These are phyloP conservation scores for Phlebopus sp. DNA, from an alignment of 1,284 basidiomycete genomes.

Conservation along the genomic window DNA sequence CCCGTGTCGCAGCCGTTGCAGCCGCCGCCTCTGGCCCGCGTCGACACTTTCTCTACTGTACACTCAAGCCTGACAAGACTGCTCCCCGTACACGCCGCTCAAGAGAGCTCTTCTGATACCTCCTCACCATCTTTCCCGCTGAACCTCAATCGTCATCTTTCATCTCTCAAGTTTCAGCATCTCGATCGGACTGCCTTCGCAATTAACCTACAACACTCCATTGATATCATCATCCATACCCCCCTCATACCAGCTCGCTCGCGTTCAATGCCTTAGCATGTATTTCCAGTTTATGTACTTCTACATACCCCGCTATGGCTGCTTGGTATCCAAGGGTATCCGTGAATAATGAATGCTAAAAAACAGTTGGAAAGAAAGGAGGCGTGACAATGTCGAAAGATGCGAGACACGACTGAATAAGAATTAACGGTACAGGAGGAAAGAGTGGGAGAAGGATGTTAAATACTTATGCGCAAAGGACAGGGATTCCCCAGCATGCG, in stretches of 20 bases:
- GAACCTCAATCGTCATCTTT: neutral
- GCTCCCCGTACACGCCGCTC: conserved; percentile 36
- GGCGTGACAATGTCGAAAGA: neutral
- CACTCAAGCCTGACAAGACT: conserved; percentile 54
- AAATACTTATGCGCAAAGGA: neutral
- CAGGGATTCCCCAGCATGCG: neutral
- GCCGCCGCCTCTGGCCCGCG: conserved; percentile 64
- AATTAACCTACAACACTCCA: neutral
- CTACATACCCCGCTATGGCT: conserved; percentile 10
- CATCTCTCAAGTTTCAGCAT: neutral
- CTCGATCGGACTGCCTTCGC: neutral
- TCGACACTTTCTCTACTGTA: conserved; percentile 78
- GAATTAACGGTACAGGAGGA: neutral
- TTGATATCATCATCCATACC: neutral
- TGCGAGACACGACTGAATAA: neutral
- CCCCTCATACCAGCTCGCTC: neutral
- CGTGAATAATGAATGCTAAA: conserved; percentile 7
- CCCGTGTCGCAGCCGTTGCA: conserved; percentile 59
- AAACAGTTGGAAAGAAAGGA: conserved; percentile 1
- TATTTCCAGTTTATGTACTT: conserved; percentile 13
- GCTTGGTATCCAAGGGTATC: conserved; percentile 22
- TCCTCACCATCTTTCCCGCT: neutral
- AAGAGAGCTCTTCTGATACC: conserved; percentile 23
- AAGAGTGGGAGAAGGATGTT: neutral
- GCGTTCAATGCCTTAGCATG: conserved; percentile 8